Evolutionary conservation across 495 filamentous ascomycete species (phyloP).

Genomic region (Filosporella fistucella): DNA sequence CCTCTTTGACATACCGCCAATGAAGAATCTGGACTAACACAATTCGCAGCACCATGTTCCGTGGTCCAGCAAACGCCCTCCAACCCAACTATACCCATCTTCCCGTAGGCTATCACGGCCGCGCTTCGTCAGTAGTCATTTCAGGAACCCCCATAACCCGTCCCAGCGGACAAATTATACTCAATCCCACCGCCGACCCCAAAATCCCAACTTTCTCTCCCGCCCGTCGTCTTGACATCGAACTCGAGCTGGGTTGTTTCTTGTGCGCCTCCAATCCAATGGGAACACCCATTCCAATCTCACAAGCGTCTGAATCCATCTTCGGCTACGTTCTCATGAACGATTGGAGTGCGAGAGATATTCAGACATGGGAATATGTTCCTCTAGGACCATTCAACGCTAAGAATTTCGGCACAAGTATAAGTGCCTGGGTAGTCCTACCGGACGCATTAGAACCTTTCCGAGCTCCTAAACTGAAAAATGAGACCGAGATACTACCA

Average conservation of each 20-base stretch:
- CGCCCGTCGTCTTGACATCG: conserved; percentile 71
- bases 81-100: conserved; percentile 90
- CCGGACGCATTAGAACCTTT: conserved; percentile 77
- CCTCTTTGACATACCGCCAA: neutral
- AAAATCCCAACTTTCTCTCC: conserved; percentile 59
- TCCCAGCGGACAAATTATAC: conserved; percentile 78
- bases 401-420: conserved; percentile 91
- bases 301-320: conserved; percentile 68
- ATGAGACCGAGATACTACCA: conserved; percentile 56
- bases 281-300: conserved; percentile 57
- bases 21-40: neutral
- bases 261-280: conserved; percentile 62
- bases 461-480: conserved; percentile 49
- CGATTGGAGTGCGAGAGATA: conserved; percentile 90
- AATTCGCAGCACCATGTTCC: conserved; percentile 63
- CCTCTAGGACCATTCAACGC: conserved; percentile 83
- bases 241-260: conserved; percentile 85
- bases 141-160: conserved; percentile 65
- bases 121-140: conserved; percentile 1
- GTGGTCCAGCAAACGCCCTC: conserved; percentile 74
- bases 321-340: conserved; percentile 91
- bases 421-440: conserved; percentile 86
- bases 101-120: conserved; percentile 47
- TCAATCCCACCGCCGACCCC: conserved; percentile 55
- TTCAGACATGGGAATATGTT: conserved; percentile 88